These are phyloP conservation scores for Xylaria grammica DNA, from an alignment of 495 filamentous ascomycete species.

Conservation along the genomic window DNA sequence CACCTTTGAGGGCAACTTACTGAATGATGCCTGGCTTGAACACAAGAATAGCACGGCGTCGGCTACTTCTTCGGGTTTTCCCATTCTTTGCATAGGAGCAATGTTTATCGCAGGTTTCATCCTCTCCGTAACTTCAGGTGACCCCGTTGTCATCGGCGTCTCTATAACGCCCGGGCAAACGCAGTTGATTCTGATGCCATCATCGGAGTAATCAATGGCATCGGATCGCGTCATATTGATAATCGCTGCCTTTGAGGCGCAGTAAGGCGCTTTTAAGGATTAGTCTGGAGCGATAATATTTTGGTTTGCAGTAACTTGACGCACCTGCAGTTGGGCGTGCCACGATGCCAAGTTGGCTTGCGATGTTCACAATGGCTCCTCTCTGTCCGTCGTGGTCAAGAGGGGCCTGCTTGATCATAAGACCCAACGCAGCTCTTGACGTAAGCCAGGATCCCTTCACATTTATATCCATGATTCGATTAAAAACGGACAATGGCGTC, in stretches of 20 bases:
- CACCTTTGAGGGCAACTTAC: conserved; percentile 3
- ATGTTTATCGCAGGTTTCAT: conserved; percentile 49
- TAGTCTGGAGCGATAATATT: not conserved
- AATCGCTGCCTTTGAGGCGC: conserved; percentile 40
- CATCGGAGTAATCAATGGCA: conserved; percentile 56
- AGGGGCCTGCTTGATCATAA: conserved; percentile 56
- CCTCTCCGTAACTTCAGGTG: conserved; percentile 39
- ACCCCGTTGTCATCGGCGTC: conserved; percentile 52
- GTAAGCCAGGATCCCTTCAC: conserved; percentile 58
- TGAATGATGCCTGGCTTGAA: conserved; percentile 54
- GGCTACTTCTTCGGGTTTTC: conserved; percentile 54
- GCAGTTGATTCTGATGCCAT: conserved; percentile 58
- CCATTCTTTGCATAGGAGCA: conserved; percentile 58
- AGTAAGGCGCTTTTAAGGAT: conserved; percentile 33
- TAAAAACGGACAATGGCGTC: conserved; percentile 42
- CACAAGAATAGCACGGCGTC: conserved; percentile 57
- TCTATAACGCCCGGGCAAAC: conserved; percentile 60
- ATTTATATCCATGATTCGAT: conserved; percentile 58
- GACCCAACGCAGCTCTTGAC: conserved; percentile 51
- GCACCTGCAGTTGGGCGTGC: conserved; percentile 52
- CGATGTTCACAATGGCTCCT: conserved; percentile 59
- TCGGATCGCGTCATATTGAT: conserved; percentile 48
- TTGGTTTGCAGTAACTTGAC: conserved; percentile 24
- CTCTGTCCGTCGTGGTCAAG: conserved; percentile 49
- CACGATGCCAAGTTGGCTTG: conserved; percentile 60